These are phyloP conservation scores for Asterella californica DNA, from an alignment of 225 moss, liverwort and hornwort species.

Conservation along the genomic window DNA sequence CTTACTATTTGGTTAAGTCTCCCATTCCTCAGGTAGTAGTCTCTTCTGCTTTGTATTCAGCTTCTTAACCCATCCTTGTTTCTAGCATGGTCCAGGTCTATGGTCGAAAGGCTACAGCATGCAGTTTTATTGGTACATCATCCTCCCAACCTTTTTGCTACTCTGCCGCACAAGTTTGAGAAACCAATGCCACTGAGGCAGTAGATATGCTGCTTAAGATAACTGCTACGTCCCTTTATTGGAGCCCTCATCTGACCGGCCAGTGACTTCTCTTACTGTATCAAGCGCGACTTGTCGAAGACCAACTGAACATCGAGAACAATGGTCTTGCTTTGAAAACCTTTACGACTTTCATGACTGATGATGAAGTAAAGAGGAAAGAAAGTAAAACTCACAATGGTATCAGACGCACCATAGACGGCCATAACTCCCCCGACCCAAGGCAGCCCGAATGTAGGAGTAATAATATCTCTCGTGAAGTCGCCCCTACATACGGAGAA, in stretches of 20 bases:
- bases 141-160: no score
- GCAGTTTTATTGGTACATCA: no score
- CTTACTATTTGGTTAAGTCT: no score
- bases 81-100: no score
- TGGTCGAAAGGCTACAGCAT: no score
- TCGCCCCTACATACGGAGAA: slow-evolving; percentile 60
- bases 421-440: slow-evolving; percentile 99
- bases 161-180: neutral
- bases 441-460: slow-evolving; percentile 74
- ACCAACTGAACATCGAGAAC: neutral
- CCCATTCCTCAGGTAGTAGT: no score
- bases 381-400: slow-evolving; percentile 52
- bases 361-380: neutral
- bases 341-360: neutral
- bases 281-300: neutral
- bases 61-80: no score
- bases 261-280: neutral
- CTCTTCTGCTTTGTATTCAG: no score
- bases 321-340: no score
- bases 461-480: slow-evolving; percentile 81
- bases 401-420: slow-evolving; percentile 69
- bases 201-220: neutral
- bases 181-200: neutral
- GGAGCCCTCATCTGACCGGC: neutral
- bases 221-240: neutral